These are phyloP conservation scores for Ramaria rubella DNA, from an alignment of 768 basidiomycete species.

Conservation along the genomic window DNA sequence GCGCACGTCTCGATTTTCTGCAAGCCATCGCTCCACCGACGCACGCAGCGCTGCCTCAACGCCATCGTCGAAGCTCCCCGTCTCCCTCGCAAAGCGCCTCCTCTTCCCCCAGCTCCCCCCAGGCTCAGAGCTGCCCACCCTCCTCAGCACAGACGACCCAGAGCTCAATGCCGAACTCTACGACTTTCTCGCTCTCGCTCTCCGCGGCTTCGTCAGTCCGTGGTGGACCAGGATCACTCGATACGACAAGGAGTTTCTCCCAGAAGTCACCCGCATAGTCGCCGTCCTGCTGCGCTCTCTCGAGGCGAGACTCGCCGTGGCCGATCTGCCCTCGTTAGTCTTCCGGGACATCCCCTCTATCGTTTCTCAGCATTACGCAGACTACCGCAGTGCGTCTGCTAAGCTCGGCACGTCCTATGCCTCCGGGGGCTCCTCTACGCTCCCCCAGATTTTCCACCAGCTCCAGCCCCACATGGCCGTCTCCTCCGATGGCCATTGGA, in stretches of 20 bases:
- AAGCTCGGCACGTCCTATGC: constrained; percentile 70
- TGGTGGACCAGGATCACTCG: constrained; percentile 85
- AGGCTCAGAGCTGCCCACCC: constrained; percentile 42
- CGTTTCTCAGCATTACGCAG: constrained; percentile 67
- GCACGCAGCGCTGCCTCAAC: constrained; percentile 18
- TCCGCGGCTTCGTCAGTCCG: constrained; percentile 71
- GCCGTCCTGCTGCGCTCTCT: constrained; percentile 51
- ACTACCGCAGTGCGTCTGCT: constrained; percentile 62
- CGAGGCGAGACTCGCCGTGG: constrained; percentile 46
- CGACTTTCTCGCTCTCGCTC: constrained; percentile 71
- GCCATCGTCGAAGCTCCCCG: constrained; percentile 14
- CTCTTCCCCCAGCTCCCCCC: constrained; percentile 51
- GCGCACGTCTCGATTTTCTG: constrained; percentile 2
- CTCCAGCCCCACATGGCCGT: constrained; percentile 84
- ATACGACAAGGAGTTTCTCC: constrained; percentile 78
- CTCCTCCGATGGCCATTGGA: constrained; percentile 52
- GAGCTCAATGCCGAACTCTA: constrained; percentile 67
- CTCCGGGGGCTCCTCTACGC: constrained; percentile 51
- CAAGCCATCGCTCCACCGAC: constrained; percentile 11
- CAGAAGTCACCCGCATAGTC: constrained; percentile 58
- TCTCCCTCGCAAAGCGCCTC: constrained; percentile 47
- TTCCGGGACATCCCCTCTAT: constrained; percentile 58
- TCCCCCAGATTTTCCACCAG: constrained; percentile 68
- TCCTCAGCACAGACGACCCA: constrained; percentile 39
- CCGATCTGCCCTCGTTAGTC: constrained; percentile 56